Evolutionary conservation across 495 filamentous ascomycete species (phyloP).

Genomic region (Delitschia confertaspora): DNA sequence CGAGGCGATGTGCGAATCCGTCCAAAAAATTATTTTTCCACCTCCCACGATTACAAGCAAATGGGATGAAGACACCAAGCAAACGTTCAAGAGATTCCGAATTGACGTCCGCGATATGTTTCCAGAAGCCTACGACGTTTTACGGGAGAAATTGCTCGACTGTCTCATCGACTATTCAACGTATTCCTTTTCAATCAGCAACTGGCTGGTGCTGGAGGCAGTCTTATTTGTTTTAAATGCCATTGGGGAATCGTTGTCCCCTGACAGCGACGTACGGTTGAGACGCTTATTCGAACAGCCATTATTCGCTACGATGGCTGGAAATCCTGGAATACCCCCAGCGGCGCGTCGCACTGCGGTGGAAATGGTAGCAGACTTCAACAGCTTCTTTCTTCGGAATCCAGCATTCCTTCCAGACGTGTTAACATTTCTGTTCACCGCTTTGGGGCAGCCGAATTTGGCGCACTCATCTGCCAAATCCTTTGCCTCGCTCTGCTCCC

Average conservation of each 20-base stretch:
- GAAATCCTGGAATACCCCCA: constrained; percentile 37
- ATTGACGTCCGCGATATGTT: constrained; percentile 75
- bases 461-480: constrained; percentile 67
- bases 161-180: constrained; percentile 59
- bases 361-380: constrained; percentile 66
- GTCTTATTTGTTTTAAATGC: constrained; percentile 68
- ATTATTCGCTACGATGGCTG: constrained; percentile 52
- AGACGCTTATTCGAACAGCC: constrained; percentile 57
- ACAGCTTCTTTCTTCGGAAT: constrained; percentile 71
- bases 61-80: constrained; percentile 66
- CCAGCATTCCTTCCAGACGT: constrained; percentile 61
- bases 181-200: constrained; percentile 45
- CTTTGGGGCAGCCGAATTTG: constrained; percentile 56
- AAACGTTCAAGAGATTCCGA: constrained; percentile 67
- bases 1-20: constrained; percentile 50
- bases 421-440: constrained; percentile 73
- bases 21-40: constrained; percentile 48
- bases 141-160: constrained; percentile 58
- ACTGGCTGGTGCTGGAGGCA: constrained; percentile 75
- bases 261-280: constrained; percentile 55
- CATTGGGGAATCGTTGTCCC: constrained; percentile 50
- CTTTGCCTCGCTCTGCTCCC: constrained; percentile 69
- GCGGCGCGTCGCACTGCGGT: constrained; percentile 72
- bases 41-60: constrained; percentile 9
- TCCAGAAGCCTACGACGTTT: constrained; percentile 61